Evolutionary conservation across 352 stramenopile genomes (phyloP), one percentile per base, ranked within the genome.

Genomic region (Phytophthora lateralis): DNA sequence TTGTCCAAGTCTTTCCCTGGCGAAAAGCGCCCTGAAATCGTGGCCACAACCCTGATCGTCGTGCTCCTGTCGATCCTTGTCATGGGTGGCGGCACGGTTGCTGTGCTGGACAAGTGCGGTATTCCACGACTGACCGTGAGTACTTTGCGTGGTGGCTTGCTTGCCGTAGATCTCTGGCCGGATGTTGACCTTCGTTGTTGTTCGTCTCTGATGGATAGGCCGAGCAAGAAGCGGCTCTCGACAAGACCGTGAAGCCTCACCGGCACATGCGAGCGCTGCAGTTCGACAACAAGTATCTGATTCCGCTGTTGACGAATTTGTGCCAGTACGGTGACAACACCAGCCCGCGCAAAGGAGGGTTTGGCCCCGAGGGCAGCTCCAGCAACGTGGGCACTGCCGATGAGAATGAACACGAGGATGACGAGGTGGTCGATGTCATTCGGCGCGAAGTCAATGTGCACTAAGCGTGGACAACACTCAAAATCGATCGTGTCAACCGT

Each of bases 41-140:
- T 92, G 32, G 80, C 88, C 41, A 97, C 89, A 14, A 97, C 93
- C 30, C 96, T 98, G 80, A 75, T 94, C 18, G 89, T 98, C 60
- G 88, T 98, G 48, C 60, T 98, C 17, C 66, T 97, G 17, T 96
- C 93, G 21, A 93, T 97, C 50, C 97, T 98, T 62, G 42, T 96
- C 48, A 86, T 97, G 73, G 95, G 92, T 18, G 86, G 90, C 27
- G 86, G 90, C 46, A 98, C 93, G 4, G 90, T 97, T 55, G 78
- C 80, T 18, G 89, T 94, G 56, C 77, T 98, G 42, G 86, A 94
- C 60, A 78, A 75, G 42, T 78, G 98, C 30, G 61, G 90, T 26
- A 98, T 98, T 63, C 82, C 85, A 26, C 80, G 83, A 26, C 69
- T 94, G 58, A 92, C 81, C 48, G 87, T 93, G 63, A 57, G 81